Base-by-base conservation (phyloP, 306 rosid species). In the Comarum palustre region DNA sequence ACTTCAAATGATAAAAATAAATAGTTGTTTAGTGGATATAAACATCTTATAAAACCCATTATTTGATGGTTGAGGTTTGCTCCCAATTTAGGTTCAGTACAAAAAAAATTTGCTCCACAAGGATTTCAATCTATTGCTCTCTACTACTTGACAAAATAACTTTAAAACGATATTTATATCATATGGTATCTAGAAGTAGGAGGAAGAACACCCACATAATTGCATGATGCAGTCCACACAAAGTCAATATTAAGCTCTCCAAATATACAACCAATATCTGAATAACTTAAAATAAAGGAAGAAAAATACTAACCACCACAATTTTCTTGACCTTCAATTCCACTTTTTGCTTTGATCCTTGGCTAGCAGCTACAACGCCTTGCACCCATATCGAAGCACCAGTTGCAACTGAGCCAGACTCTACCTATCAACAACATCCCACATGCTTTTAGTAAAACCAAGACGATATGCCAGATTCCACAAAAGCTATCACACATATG, bases 311-410 rank as follows among this genome's bases (percentile, higher is more conserved):
- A 72, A 93, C 98, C 98, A 90, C 60, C 20, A 90, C 82, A 66
- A 93, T 77, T 82, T 90, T 90, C 58, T 81, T 79, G 77, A 91
- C 87, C 84, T 93, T 93, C 90, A 93, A 75, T 84, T 93, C 98
- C 82, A 93, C 91, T 57, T 89, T 91, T 81, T 91, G 98, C 68
- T 91, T 90, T 65, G 98, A 81, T 42, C 98, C 98, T 76, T 86
- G 94, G 77, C 98, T 93, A 73, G 87, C 68, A 69, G 86, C 91
- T 80, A 91, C 76, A 57, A 85, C 75, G 57, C 96, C 98, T 86
- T 87, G 91, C 86, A 87, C 96, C 90, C 94, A 90, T 27, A 93
- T 69, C 14, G 98, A 90, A 3, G 98, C 97, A 82, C 98, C 97
- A 45, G 97, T 93, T 8, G 97, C 70, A 45, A 89, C 78, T 69